A percentile compares a stretch with the other conserved stretches of the same genome.
Conservation (phyloP, 768 basidiomycete species). For the Russula ochroleuca region DNA sequence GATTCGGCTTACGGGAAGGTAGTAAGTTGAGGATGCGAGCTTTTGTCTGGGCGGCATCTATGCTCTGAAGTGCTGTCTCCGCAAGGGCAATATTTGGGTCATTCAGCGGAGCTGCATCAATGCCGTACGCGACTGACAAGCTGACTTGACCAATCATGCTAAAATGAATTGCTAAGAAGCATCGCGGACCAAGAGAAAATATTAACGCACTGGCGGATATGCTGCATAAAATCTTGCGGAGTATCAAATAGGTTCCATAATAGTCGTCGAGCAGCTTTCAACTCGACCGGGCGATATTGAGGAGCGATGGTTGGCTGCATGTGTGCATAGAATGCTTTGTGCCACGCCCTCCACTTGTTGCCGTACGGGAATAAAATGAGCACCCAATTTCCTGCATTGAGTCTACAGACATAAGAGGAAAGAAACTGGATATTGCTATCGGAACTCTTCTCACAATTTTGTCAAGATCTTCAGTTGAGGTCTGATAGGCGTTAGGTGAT, state of each 20-base stretch:
- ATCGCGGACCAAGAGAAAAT: not conserved
- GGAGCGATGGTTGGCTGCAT: slow-evolving; percentile 36
- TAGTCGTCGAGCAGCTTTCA: slow-evolving; percentile 34
- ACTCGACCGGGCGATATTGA: slow-evolving; percentile 34
- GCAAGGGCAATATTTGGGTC: slow-evolving; percentile 46
- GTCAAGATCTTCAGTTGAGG: slow-evolving; percentile 32
- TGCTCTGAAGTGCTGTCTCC: slow-evolving; percentile 37
- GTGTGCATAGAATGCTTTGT: slow-evolving; percentile 41
- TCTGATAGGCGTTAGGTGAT: slow-evolving; percentile 5
- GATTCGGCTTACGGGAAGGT: slow-evolving; percentile 30
- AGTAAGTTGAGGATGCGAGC: slow-evolving; percentile 44
- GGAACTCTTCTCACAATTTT: slow-evolving; percentile 27
- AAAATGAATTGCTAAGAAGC: not conserved
- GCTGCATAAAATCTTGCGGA: slow-evolving; percentile 39
- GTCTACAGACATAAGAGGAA: slow-evolving; percentile 31
- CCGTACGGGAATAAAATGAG: slow-evolving; percentile 42
- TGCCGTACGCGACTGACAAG: slow-evolving; percentile 45
- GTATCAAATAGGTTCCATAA: slow-evolving; percentile 35
- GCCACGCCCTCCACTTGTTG: slow-evolving; percentile 39
- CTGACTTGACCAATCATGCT: slow-evolving; percentile 37
- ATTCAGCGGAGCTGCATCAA: slow-evolving; percentile 38
- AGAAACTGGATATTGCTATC: no score
- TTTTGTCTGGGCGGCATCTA: slow-evolving; percentile 38
- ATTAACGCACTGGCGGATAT: slow-evolving; percentile 37
- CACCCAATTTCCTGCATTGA: slow-evolving; percentile 40